These are phyloP conservation scores for Boletus coccyginus DNA, from an alignment of 768 basidiomycete species.

Conservation along the genomic window DNA sequence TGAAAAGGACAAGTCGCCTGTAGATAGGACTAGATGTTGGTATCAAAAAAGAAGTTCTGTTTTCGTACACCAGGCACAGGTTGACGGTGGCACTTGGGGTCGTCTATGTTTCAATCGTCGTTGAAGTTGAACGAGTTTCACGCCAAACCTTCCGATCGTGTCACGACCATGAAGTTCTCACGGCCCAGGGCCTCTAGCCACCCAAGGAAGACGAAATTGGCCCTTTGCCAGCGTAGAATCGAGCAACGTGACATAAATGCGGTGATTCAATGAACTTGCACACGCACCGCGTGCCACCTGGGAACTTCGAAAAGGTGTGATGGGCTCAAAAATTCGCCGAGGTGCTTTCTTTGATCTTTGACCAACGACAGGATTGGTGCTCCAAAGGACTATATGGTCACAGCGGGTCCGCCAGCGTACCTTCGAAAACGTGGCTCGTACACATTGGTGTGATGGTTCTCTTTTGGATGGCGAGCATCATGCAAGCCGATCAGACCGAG, in stretches of 20 bases:
- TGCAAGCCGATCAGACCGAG: background rate
- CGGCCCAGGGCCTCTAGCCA: background rate
- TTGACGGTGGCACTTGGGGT: no score
- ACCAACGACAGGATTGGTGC: background rate
- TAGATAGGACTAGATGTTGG: background rate
- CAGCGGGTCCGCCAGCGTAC: background rate
- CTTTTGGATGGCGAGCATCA: background rate
- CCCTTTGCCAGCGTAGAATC: background rate
- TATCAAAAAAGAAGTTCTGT: background rate
- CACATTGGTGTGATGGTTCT: background rate
- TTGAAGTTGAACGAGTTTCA: background rate
- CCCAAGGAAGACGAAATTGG: background rate
- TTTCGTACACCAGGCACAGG: background rate
- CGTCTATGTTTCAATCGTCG: background rate
- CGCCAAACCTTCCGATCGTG: background rate
- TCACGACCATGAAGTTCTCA: background rate
- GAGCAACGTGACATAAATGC: conserved; percentile 1
- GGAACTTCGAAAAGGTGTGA: conserved; percentile 5
- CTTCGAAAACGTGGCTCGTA: conserved; percentile 1
- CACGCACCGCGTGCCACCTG: background rate
- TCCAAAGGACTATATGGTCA: background rate
- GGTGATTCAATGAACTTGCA: background rate
- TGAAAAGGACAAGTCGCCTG: background rate
- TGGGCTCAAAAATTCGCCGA: background rate
- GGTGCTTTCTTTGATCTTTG: conserved; percentile 1